phyloP scores from a whole-genome alignment of 1,284 basidiomycete species.

The Anthracocystis setariae region DNA sequence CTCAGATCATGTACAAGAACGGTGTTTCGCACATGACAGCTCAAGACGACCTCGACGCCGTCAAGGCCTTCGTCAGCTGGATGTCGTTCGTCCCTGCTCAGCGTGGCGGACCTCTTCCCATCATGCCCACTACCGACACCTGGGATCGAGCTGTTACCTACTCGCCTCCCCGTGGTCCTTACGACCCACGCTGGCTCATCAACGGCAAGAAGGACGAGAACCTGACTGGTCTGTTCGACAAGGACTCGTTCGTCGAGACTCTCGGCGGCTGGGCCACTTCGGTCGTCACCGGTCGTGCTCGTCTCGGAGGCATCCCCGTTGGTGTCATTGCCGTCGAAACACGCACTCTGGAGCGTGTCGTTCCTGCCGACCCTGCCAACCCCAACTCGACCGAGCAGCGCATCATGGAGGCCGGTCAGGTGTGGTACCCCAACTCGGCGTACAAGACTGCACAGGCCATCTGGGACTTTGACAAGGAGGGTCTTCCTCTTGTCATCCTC shows the following conservation, averaged over 20 bases:
- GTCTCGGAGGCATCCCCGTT: conserved; percentile 94
- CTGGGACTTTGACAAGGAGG: conserved; percentile 97
- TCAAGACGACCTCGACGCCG: conserved; percentile 79
- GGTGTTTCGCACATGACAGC: conserved; percentile 97
- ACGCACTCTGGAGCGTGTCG: conserved; percentile 93
- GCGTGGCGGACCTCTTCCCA: conserved; percentile 46
- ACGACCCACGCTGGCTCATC: conserved; percentile 98
- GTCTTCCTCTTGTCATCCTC: conserved; percentile 95
- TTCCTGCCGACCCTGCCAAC: conserved; percentile 99
- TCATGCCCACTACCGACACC: conserved; percentile 64
- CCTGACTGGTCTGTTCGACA: conserved; percentile 88
- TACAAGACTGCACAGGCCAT: conserved; percentile 99
- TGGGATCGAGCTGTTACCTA: conserved; percentile 96
- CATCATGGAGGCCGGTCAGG: conserved; percentile 99
- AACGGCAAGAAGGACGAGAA: conserved; percentile 87
- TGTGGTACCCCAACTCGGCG: conserved; percentile 99
- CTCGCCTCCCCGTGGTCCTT: conserved; percentile 88
- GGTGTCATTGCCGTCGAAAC: conserved; percentile 99
- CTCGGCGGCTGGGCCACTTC: conserved; percentile 70
- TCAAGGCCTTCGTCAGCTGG: conserved; percentile 77
- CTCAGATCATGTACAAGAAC: conserved; percentile 73
- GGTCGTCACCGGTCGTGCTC: conserved; percentile 83
- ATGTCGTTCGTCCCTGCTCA: conserved; percentile 81
- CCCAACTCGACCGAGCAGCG: conserved; percentile 95
- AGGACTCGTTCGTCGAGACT: conserved; percentile 94